Evolutionary conservation across 306 rosid genomes (phyloP), one percentile per base, ranked within the genome.

Genomic region (Luffa aegyptiaca): DNA sequence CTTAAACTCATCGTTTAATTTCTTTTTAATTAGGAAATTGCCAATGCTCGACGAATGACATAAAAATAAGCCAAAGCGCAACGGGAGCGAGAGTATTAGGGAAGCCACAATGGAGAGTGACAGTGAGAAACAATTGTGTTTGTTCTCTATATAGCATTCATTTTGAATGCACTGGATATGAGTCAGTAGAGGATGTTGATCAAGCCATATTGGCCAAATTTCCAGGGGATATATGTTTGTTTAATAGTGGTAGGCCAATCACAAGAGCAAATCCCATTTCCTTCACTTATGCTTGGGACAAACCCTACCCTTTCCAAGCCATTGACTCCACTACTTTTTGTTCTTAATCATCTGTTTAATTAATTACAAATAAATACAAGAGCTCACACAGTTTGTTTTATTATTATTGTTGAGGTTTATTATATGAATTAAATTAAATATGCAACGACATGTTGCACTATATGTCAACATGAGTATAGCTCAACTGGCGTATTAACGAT

Each of bases 41-140:
- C 17, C 80, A 77, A 18, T 90, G 90, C 63, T 6, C 72, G 5
- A 3, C 21, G 5, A 55, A 31, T 0, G 51, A 83, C 36, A 14
- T 90, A 2, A 35, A 52, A 0, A 14, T 90, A 3, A n/a, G 3
- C 4, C 88, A 88, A 61, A 10, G 9, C 0, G 6, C 26, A 35
- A 83, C 86, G 0, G 93, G 90, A 36, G 61, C 35, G 0, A 8
- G 0, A 1, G 76, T 86, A 10, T 5, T 44, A 0, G 35, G 52
- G 5, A 86, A 84, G 53, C 59, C 80, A 10, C 80, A 89, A 37
- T 89, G 88, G 88, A 9, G 6, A 1, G 90, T 83, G 62, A 80
- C 59, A 0, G 63, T 87, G 17, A 49, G 57, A 2, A 87, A 84
- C 57, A 46, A 75, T 0, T 90, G 90, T n/a, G 0, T 7, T 0